These are phyloP conservation scores for Apiospora rasikravindrae DNA, from an alignment of 2,329 filamentous ascomycete genomes.

Conservation along the genomic window DNA sequence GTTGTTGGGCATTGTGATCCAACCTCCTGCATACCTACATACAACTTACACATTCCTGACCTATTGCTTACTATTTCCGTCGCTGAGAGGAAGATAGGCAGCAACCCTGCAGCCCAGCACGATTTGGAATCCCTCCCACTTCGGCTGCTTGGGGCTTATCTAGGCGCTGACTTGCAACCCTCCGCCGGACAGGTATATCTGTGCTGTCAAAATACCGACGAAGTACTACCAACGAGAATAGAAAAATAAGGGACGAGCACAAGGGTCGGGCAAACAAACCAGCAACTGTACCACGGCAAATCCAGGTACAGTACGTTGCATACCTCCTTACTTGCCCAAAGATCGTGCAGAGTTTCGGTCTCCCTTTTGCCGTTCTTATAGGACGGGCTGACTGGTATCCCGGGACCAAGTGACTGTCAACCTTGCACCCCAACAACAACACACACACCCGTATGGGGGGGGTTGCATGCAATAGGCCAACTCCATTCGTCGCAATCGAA, in stretches of 20 bases:
- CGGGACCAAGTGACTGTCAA: not conserved
- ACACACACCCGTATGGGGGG: not conserved
- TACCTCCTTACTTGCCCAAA: not conserved
- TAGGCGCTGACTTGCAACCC: not conserved
- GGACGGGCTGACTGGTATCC: not conserved
- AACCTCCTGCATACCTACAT: not conserved
- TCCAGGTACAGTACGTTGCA: constrained; percentile 1
- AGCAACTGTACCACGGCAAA: not conserved
- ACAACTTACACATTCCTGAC: not conserved
- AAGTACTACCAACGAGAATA: not conserved
- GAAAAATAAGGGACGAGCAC: not conserved
- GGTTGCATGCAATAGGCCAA: constrained; percentile 2
- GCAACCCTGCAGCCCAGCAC: not conserved
- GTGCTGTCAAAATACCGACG: not conserved
- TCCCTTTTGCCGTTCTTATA: not conserved
- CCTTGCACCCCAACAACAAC: not conserved
- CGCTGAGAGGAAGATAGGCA: not conserved
- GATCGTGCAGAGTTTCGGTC: not conserved
- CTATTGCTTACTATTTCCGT: constrained; percentile 11
- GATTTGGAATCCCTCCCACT: not conserved
- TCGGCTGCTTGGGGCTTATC: constrained; percentile 7
- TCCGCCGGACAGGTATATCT: not conserved
- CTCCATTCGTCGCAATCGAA: not conserved
- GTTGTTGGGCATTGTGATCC: not conserved
- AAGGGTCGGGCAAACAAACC: not conserved